These are phyloP conservation scores for Aciculosporium take DNA, from an alignment of 2,329 filamentous ascomycete species.

Conservation along the genomic window DNA sequence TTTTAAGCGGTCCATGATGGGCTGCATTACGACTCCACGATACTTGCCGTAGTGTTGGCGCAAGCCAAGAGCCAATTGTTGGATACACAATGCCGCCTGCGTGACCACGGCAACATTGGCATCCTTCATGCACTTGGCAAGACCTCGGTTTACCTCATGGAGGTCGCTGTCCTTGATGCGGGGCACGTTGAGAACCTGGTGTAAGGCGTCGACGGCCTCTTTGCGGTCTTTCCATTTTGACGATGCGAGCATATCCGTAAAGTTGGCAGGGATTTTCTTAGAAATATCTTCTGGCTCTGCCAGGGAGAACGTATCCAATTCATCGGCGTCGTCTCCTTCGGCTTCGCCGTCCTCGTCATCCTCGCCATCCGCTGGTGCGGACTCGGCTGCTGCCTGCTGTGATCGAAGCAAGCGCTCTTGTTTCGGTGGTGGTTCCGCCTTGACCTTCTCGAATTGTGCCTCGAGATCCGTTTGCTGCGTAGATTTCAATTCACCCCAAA, in stretches of 20 bases:
- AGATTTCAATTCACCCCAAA: slow-evolving; percentile 89
- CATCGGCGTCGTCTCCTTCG: slow-evolving; percentile 35
- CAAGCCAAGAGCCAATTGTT: slow-evolving; percentile 74
- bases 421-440: slow-evolving; percentile 73
- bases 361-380: slow-evolving; percentile 47
- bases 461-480: slow-evolving; percentile 92
- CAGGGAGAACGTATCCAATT: slow-evolving; percentile 68
- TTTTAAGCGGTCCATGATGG: slow-evolving; percentile 90
- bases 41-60: slow-evolving; percentile 69
- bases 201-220: slow-evolving; percentile 75
- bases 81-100: slow-evolving; percentile 83
- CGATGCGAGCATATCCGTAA: slow-evolving; percentile 70
- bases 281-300: slow-evolving; percentile 79
- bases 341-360: slow-evolving; percentile 43
- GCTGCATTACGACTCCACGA: slow-evolving; percentile 63
- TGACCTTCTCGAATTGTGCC: slow-evolving; percentile 84
- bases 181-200: slow-evolving; percentile 64
- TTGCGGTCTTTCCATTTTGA: slow-evolving; percentile 99
- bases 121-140: slow-evolving; percentile 98
- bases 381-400: slow-evolving; percentile 71
- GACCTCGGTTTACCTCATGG: slow-evolving; percentile 63
- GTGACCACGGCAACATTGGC: slow-evolving; percentile 93
- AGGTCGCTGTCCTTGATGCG: slow-evolving; percentile 86
- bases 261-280: slow-evolving; percentile 66
- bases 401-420: slow-evolving; percentile 79